phyloP scores from a whole-genome alignment of 495 filamentous ascomycete species.

The Glarea lozoyensis region DNA sequence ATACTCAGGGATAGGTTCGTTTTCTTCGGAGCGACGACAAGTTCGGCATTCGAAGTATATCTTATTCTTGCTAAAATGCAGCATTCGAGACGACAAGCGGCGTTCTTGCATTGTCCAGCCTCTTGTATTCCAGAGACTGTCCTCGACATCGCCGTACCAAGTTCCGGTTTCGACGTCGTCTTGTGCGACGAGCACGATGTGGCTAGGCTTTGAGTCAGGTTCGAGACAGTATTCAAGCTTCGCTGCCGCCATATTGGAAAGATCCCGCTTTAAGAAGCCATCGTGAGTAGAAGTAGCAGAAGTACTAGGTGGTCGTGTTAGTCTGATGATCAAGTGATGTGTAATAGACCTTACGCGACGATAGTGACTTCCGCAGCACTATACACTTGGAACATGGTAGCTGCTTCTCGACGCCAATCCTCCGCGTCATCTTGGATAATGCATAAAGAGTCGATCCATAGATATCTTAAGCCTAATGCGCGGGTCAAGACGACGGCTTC shows the following conservation, averaged over 20 bases:
- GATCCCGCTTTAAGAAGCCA: conserved; percentile 13
- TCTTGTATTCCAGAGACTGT: conserved; percentile 3
- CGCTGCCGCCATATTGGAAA: conserved; percentile 2
- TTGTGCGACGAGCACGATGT: conserved; percentile 1
- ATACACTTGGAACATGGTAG: conserved; percentile 11
- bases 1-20: conserved; percentile 3
- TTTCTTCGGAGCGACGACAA: not conserved
- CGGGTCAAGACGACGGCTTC: conserved; percentile 5
- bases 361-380: conserved; percentile 10
- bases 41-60: conserved; percentile 6
- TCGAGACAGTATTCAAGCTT: conserved; percentile 4
- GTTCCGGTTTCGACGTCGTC: not conserved
- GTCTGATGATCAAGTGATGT: no score
- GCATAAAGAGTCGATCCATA: no score
- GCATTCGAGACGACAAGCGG: not conserved
- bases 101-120: conserved; percentile 10
- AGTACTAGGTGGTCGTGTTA: conserved; percentile 8
- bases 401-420: conserved; percentile 12
- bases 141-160: not conserved
- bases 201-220: not conserved
- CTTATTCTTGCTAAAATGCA: conserved; percentile 7
- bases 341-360: conserved; percentile 15
- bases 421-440: conserved; percentile 10
- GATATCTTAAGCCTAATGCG: not conserved
- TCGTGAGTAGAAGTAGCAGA: conserved; percentile 12